These are phyloP conservation scores for Rhododendron kiyosumense DNA, from an alignment of 148 eudicot genomes.

Conservation along the genomic window DNA sequence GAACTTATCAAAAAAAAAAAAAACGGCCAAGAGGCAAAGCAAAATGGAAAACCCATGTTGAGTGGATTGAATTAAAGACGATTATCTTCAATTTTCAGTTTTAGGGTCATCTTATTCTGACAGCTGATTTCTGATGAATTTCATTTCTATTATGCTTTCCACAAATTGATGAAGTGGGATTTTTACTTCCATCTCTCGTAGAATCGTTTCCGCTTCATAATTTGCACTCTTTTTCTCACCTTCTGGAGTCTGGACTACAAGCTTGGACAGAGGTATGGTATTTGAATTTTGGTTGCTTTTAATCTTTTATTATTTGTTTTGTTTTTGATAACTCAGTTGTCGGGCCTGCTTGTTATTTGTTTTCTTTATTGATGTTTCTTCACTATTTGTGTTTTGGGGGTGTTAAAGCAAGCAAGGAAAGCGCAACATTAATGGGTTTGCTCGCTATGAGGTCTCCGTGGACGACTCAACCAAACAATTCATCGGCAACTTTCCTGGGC, in stretches of 20 bases:
- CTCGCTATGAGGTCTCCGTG: conserved; percentile 27
- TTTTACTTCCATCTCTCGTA: background rate
- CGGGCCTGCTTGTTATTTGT: background rate
- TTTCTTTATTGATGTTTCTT: background rate
- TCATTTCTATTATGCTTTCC: background rate
- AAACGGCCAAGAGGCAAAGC: no score
- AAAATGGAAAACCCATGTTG: background rate
- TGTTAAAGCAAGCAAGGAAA: background rate
- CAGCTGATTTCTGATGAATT: background rate
- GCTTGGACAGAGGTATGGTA: background rate
- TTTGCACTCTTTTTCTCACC: background rate
- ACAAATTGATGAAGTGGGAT: background rate
- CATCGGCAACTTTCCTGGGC: background rate
- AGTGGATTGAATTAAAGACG: background rate
- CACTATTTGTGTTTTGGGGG: background rate
- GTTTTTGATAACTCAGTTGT: no score
- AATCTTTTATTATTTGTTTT: background rate
- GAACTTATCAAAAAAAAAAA: no score
- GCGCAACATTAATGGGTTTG: conserved; percentile 25
- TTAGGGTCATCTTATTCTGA: background rate
- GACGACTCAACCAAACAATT: conserved; percentile 11
- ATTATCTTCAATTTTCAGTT: background rate
- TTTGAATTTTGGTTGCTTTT: background rate
- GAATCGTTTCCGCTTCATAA: background rate
- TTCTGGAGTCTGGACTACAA: background rate